A percentile compares a stretch with the other conserved stretches of the same genome.
Conservation (phyloP, 805 yeast species). For the Candida palmyrensis region DNA sequence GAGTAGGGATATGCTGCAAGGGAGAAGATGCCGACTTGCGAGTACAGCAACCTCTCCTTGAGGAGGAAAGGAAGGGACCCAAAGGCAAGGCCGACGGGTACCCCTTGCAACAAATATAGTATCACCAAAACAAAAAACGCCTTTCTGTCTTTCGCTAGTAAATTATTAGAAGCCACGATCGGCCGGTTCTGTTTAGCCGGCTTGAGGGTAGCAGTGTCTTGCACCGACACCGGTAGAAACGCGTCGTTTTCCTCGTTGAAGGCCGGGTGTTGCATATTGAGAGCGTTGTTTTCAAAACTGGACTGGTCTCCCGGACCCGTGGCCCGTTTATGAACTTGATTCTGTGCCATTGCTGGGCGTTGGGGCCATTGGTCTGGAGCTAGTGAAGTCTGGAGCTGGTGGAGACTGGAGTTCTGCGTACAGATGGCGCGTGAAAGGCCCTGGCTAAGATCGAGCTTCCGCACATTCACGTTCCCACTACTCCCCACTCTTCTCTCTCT, state of each 20-base stretch:
- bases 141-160: constrained; percentile 48
- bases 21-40: constrained; percentile 87
- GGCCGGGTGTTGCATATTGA: constrained; percentile 17
- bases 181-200: constrained; percentile 2
- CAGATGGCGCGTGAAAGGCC: no score
- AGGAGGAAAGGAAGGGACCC: constrained; percentile 90
- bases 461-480: no score
- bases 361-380: no score
- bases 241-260: constrained; percentile 32
- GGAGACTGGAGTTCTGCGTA: no score
- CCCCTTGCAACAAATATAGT: constrained; percentile 86
- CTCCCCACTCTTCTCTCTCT: no score
- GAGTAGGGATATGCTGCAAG: constrained; percentile 95
- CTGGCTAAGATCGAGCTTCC: no score
- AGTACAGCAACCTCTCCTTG: constrained; percentile 75
- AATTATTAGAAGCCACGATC: not conserved
- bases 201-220: constrained; percentile 8
- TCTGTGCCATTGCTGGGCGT: no score
- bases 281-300: constrained; percentile 9
- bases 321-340: constrained; percentile 19
- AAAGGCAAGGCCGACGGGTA: constrained; percentile 93
- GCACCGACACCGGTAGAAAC: constrained; percentile 24
- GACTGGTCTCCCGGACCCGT: constrained; percentile 9
- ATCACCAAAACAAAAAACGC: constrained; percentile 71
- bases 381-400: no score